phyloP scores from a whole-genome alignment of 441 rosid species.

The Geranium incanum region DNA sequence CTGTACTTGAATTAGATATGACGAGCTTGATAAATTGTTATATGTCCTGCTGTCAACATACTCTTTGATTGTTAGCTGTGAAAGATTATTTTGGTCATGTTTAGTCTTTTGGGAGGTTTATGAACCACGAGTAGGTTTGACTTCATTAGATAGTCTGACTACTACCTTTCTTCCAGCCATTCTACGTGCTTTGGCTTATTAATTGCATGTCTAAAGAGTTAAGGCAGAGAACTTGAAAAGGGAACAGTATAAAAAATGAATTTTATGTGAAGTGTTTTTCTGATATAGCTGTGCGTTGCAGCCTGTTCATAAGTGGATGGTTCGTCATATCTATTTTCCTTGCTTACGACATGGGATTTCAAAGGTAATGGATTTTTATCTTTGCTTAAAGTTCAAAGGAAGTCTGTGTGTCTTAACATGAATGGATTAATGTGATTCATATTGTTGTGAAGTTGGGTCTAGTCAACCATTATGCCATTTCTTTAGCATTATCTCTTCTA shows the following conservation, averaged over 20 bases:
- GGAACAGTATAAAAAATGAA: background rate
- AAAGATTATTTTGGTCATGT: background rate
- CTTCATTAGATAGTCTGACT: background rate
- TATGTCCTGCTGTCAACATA: background rate
- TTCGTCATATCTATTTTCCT: constrained; percentile 90
- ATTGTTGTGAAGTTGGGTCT: background rate
- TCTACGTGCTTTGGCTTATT: background rate
- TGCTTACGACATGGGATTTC: constrained; percentile 71
- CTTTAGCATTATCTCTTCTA: background rate
- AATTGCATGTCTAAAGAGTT: background rate
- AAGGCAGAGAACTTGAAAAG: background rate
- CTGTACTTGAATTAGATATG: background rate
- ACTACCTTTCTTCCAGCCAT: background rate
- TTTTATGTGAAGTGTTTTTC: constrained; percentile 18
- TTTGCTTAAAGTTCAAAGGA: background rate
- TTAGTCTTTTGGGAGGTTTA: background rate
- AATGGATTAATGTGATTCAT: background rate
- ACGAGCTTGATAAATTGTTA: background rate
- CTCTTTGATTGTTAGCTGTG: background rate
- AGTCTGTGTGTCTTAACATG: background rate
- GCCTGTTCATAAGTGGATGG: constrained; percentile 99
- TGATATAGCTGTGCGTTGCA: constrained; percentile 31
- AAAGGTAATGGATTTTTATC: constrained; percentile 41
- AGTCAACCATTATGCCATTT: background rate
- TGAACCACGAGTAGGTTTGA: background rate